phyloP scores from a whole-genome alignment of 306 rosid species.

The Senna siamea region DNA sequence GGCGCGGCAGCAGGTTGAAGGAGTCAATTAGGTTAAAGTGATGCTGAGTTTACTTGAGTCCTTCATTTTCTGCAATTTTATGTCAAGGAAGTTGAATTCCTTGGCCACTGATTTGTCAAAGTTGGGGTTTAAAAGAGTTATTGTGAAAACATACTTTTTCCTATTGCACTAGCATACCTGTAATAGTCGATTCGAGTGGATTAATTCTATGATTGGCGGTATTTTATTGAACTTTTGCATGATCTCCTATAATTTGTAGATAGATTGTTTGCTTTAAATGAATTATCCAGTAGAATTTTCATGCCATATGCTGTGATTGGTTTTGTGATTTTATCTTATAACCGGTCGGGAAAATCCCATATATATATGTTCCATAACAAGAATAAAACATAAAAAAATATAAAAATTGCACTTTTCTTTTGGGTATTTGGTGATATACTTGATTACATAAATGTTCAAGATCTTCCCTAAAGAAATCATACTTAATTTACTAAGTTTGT shows the following conservation, averaged over 20 bases:
- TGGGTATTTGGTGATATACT: too few species aligned
- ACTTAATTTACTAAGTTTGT: background rate
- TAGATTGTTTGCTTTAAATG: constrained; percentile 43
- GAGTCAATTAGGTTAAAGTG: constrained; percentile 55
- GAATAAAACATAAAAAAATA: too few species aligned
- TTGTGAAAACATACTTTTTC: constrained; percentile 26
- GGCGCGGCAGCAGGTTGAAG: constrained; percentile 90
- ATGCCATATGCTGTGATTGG: too few species aligned
- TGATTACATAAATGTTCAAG: background rate
- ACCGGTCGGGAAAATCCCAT: too few species aligned
- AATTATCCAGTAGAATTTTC: too few species aligned
- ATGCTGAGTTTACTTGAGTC: constrained; percentile 27
- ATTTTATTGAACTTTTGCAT: constrained; percentile 32
- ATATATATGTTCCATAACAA: too few species aligned
- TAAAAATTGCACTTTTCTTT: too few species aligned
- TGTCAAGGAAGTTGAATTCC: constrained; percentile 32
- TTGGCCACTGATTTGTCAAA: constrained; percentile 37
- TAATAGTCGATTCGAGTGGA: constrained; percentile 39
- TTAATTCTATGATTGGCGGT: constrained; percentile 34
- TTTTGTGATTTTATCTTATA: too few species aligned
- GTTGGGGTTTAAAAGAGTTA: constrained; percentile 34
- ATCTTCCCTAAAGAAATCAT: background rate
- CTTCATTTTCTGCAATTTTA: constrained; percentile 40
- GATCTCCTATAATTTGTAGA: constrained; percentile 45
- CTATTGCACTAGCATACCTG: constrained; percentile 21